Conservation (phyloP, 148 eudicot species). For the Chenopodium album region DNA sequence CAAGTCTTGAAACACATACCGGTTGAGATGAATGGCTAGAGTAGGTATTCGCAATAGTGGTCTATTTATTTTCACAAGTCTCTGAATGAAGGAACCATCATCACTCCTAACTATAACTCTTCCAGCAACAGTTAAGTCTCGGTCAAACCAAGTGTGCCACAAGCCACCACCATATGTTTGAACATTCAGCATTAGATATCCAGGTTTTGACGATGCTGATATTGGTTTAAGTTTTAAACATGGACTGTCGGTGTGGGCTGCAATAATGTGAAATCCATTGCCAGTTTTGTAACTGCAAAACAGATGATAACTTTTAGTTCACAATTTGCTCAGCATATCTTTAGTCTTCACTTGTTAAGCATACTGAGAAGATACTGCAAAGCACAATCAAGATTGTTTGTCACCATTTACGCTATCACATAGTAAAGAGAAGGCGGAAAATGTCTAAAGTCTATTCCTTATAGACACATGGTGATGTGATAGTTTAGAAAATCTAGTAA, state of each 20-base stretch:
- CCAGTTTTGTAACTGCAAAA: constrained; percentile 72
- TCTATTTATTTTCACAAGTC: constrained; percentile 71
- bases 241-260: constrained; percentile 98
- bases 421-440: not conserved
- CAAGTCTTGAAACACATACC: constrained; percentile 49
- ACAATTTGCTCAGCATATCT: constrained; percentile 1
- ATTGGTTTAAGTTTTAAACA: constrained; percentile 90
- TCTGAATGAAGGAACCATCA: constrained; percentile 81
- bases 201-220: constrained; percentile 84
- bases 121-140: constrained; percentile 91
- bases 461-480: not conserved
- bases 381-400: not conserved
- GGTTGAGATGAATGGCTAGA: constrained; percentile 87
- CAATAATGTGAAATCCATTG: constrained; percentile 89
- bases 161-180: constrained; percentile 97
- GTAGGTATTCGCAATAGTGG: constrained; percentile 89
- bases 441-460: not conserved
- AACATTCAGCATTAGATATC: constrained; percentile 90
- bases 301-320: constrained; percentile 24
- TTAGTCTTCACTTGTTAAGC: not conserved
- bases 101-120: constrained; percentile 75
- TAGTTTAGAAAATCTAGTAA: not conserved
- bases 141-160: constrained; percentile 98
- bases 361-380: not conserved
- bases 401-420: not conserved